Conservation (phyloP, 768 basidiomycete species). For the Leucosporidium creatinivorum region DNA sequence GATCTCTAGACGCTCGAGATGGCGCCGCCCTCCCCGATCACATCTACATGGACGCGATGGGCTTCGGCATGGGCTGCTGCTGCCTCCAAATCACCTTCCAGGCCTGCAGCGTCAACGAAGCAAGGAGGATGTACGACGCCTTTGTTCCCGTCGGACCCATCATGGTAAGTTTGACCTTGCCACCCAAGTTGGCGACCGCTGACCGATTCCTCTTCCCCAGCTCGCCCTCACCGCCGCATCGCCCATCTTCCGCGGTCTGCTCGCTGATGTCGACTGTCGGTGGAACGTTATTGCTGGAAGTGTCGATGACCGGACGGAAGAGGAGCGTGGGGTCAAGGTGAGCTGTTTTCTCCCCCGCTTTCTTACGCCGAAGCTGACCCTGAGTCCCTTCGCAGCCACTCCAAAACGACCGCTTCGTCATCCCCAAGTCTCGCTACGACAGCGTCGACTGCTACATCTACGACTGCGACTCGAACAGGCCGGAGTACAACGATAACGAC, state of each 20-base stretch:
- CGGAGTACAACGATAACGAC: conserved; percentile 85
- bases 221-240: conserved; percentile 90
- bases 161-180: conserved; percentile 59
- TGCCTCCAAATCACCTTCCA: conserved; percentile 98
- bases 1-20: conserved; percentile 64
- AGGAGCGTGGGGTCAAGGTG: conserved; percentile 84
- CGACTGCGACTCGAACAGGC: conserved; percentile 69
- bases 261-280: conserved; percentile 93
- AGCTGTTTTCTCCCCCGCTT: not conserved
- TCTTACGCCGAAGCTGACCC: not conserved
- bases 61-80: conserved; percentile 99
- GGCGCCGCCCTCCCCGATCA: conserved; percentile 84
- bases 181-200: too few relatives aligned
- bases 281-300: conserved; percentile 99
- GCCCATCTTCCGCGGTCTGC: conserved; percentile 86
- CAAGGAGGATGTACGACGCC: conserved; percentile 90
- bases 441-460: conserved; percentile 88
- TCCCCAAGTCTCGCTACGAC: conserved; percentile 96
- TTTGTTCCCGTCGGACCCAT: conserved; percentile 91
- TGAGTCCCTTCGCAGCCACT: conserved; percentile 53
- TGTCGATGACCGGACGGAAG: conserved; percentile 92
- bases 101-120: conserved; percentile 81
- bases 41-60: conserved; percentile 98
- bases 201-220: conserved; percentile 47
- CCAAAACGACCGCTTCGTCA: conserved; percentile 61